phyloP scores from a whole-genome alignment of 176 grass and related monocot genomes.

The Areca catechu region DNA sequence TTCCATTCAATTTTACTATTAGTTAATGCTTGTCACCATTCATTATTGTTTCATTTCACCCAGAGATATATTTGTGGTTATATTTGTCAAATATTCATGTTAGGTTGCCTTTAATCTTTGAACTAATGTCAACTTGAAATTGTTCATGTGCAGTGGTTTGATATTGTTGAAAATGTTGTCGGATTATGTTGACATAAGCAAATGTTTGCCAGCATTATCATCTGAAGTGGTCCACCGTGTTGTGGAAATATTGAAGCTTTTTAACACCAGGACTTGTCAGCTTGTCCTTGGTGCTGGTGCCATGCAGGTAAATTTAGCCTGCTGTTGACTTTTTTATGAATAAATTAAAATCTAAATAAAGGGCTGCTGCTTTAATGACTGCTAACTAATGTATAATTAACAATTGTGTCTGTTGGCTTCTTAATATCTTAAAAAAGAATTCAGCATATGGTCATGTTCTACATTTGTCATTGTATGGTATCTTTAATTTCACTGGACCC shows the following conservation, averaged over 20 bases:
- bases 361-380: not conserved
- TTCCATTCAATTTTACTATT: too few species aligned
- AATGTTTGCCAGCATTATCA: constrained; percentile 85
- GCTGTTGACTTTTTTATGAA: too few species aligned
- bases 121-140: constrained; percentile 16
- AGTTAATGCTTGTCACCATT: too few species aligned
- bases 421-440: too few species aligned
- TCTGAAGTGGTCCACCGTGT: constrained; percentile 95
- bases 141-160: constrained; percentile 63
- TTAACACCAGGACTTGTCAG: constrained; percentile 90
- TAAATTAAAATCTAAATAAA: not conserved
- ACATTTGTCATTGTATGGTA: too few species aligned
- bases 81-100: too few species aligned
- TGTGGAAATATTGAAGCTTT: constrained; percentile 95
- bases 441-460: too few species aligned
- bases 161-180: constrained; percentile 98
- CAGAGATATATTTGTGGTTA: too few species aligned
- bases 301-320: constrained; percentile 62
- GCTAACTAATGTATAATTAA: too few species aligned
- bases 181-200: constrained; percentile 97
- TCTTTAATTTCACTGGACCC: too few species aligned
- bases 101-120: not conserved
- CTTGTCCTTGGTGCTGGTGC: constrained; percentile 96
- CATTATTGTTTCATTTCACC: too few species aligned
- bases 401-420: too few species aligned